Percentiles rank a stretch among this genome's conserved stretches.
These are phyloP conservation scores for Chlamydomonas eustigma DNA, from an alignment of 139 green algal genomes.

Conservation along the genomic window DNA sequence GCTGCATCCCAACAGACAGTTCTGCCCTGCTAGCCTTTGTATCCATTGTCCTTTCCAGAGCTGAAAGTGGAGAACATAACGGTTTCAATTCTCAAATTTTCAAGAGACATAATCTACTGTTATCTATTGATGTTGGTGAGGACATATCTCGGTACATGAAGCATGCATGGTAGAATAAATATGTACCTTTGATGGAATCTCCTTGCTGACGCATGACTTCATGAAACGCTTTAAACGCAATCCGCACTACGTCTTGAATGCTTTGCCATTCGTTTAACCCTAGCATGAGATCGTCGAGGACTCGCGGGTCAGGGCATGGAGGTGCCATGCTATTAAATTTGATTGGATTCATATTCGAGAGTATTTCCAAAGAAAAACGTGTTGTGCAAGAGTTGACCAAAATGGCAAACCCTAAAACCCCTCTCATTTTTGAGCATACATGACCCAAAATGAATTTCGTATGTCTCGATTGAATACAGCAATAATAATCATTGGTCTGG, in stretches of 20 bases:
- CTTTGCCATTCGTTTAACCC: slow-evolving; percentile 6
- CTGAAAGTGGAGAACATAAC: slow-evolving; percentile 4
- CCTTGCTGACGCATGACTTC: slow-evolving; percentile 45
- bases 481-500: no score
- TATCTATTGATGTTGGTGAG: no score
- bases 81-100: neutral
- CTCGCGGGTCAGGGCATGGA: neutral
- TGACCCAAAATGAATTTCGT: no score
- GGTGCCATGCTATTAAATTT: no score
- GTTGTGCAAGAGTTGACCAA: no score
- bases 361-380: no score
- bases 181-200: slow-evolving; percentile 31
- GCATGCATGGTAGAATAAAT: neutral
- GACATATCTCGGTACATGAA: no score
- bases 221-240: slow-evolving; percentile 34
- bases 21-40: slow-evolving; percentile 32
- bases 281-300: neutral
- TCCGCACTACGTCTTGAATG: slow-evolving; percentile 6
- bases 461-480: no score
- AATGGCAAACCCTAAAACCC: no score
- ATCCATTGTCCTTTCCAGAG: slow-evolving; percentile 30
- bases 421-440: no score
- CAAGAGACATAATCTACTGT: no score
- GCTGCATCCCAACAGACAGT: slow-evolving; percentile 19
- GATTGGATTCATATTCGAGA: no score